These are phyloP conservation scores for Tillandsia leiboldiana DNA, from an alignment of 176 grass and related monocot species.

Conservation along the genomic window DNA sequence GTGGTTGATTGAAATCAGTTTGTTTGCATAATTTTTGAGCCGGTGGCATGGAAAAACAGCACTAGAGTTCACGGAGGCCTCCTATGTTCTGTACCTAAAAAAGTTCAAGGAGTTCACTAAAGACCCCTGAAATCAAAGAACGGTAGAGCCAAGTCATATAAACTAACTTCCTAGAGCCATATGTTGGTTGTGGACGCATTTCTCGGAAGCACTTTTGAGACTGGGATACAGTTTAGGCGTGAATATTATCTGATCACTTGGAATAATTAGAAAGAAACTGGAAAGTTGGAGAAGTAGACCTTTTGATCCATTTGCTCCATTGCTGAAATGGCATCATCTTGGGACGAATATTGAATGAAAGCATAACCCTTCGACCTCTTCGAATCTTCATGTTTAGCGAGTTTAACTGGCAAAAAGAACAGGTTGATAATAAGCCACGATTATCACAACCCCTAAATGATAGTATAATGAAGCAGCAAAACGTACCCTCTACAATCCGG, in stretches of 20 bases:
- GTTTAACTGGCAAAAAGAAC: slow-evolving; percentile 12
- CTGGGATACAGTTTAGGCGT: not conserved
- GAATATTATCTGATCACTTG: not conserved
- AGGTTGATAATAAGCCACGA: not conserved
- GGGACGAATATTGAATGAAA: slow-evolving; percentile 19
- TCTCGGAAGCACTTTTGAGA: not conserved
- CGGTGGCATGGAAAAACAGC: too few species aligned
- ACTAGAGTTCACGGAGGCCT: too few species aligned
- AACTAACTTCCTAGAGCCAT: not conserved
- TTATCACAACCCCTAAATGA: not conserved
- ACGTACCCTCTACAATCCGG: slow-evolving; percentile 10
- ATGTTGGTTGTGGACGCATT: not conserved
- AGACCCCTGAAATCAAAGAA: not conserved
- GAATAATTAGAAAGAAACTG: not conserved
- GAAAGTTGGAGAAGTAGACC: not conserved
- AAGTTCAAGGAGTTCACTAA: not conserved
- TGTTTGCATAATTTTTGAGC: too few species aligned
- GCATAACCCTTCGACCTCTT: slow-evolving; percentile 16
- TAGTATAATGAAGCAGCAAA: not conserved
- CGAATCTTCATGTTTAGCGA: slow-evolving; percentile 7
- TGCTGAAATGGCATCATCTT: slow-evolving; percentile 13
- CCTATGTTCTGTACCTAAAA: too few species aligned
- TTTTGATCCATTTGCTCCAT: slow-evolving; percentile 21
- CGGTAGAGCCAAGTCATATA: not conserved
- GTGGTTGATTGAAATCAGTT: too few species aligned